phyloP scores from a whole-genome alignment of 192 early-diverging fungal genomes.

The Jimgerdemannia lactiflua region DNA sequence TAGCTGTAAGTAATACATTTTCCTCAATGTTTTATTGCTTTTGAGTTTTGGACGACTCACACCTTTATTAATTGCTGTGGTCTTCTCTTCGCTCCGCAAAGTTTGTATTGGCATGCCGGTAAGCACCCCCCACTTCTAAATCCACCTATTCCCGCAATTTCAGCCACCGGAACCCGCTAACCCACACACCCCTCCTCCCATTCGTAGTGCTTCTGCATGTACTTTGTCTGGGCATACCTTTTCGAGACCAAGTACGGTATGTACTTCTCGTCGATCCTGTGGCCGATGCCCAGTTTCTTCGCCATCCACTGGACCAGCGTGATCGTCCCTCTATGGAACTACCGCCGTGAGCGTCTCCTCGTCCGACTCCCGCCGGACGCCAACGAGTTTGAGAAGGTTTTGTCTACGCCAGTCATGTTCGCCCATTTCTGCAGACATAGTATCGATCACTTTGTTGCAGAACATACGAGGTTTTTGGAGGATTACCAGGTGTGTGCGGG shows the following conservation, averaged over 20 bases:
- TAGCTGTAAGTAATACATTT: not conserved
- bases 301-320: not conserved
- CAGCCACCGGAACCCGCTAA: not conserved
- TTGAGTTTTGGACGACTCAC: not conserved
- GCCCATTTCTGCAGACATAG: not conserved
- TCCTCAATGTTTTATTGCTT: not conserved
- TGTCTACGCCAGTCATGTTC: not conserved
- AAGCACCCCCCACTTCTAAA: not conserved
- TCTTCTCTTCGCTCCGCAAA: not conserved
- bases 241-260: not conserved
- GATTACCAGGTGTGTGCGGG: not conserved
- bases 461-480: not conserved
- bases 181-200: not conserved
- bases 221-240: not conserved
- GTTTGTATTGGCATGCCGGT: not conserved
- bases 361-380: not conserved
- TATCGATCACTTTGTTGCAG: not conserved
- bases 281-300: not conserved
- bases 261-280: not conserved
- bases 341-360: not conserved
- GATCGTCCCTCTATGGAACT: not conserved
- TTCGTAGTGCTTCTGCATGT: not conserved
- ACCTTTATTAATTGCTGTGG: not conserved
- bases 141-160: too few relatives aligned
- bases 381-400: not conserved